Conservation (phyloP, 1,139 yeast species). For the Yamadazyma mexicana region DNA sequence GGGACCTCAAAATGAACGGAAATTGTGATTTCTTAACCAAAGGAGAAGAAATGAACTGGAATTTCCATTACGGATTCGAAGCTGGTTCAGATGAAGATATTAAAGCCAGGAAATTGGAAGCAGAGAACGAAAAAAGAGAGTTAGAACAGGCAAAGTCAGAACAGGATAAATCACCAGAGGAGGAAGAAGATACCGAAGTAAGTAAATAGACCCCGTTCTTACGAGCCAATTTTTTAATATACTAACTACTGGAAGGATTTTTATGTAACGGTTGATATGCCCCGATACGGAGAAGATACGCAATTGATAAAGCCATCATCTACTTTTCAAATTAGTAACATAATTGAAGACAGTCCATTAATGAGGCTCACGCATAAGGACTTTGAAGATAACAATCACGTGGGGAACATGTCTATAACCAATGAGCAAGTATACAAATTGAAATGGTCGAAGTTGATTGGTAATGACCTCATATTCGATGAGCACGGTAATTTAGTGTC, state of each 20-base stretch:
- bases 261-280: slow-evolving; percentile 44
- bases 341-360: slow-evolving; percentile 35
- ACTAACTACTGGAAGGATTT: slow-evolving; percentile 35
- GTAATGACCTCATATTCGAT: slow-evolving; percentile 73
- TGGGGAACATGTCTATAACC: slow-evolving; percentile 32
- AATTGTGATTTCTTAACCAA: slow-evolving; percentile 59
- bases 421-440: slow-evolving; percentile 65
- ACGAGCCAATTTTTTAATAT: slow-evolving; percentile 7
- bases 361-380: slow-evolving; percentile 35
- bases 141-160: neutral
- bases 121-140: slow-evolving; percentile 16
- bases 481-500: slow-evolving; percentile 57
- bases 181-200: slow-evolving; percentile 38
- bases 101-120: slow-evolving; percentile 42
- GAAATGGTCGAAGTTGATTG: slow-evolving; percentile 74
- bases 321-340: slow-evolving; percentile 40
- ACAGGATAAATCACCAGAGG: slow-evolving; percentile 14
- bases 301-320: slow-evolving; percentile 41
- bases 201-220: slow-evolving; percentile 17
- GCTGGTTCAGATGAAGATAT: slow-evolving; percentile 81
- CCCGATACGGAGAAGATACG: slow-evolving; percentile 27
- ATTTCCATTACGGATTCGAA: slow-evolving; percentile 64
- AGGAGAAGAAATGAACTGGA: slow-evolving; percentile 96
- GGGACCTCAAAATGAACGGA: slow-evolving; percentile 67
- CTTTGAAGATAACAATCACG: slow-evolving; percentile 14